A percentile compares a stretch with the other conserved stretches of the same genome.
phyloP scores from a whole-genome alignment of 768 basidiomycete genomes.

The Kwoniella europaea region DNA sequence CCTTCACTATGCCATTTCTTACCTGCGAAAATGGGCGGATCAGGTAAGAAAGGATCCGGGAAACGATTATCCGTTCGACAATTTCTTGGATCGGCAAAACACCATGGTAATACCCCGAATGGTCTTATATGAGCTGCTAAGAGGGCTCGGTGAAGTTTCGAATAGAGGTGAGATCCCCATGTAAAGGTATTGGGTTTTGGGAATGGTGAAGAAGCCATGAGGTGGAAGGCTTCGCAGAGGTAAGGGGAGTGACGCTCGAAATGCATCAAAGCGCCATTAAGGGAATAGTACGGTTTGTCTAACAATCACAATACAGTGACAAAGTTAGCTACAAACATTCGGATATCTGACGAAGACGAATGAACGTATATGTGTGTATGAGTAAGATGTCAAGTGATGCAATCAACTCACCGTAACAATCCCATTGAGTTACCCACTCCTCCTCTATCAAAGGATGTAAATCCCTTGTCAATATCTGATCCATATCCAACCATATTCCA shows the following conservation, averaged over 20 bases:
- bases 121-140: constrained; percentile 73
- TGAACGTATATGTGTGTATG: too few species aligned
- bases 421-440: constrained; percentile 98
- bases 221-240: constrained; percentile 93
- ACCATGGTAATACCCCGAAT: constrained; percentile 92
- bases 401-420: constrained; percentile 80
- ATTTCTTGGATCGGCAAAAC: constrained; percentile 87
- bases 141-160: constrained; percentile 86
- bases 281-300: constrained; percentile 76
- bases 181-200: constrained; percentile 82
- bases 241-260: constrained; percentile 91
- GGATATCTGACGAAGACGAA: too few species aligned
- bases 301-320: not conserved
- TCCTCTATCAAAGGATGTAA: constrained; percentile 84
- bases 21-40: constrained; percentile 69
- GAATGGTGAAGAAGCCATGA: constrained; percentile 76
- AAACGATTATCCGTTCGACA: constrained; percentile 92
- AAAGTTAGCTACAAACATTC: too few species aligned
- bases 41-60: constrained; percentile 79
- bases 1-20: constrained; percentile 63
- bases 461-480: constrained; percentile 86
- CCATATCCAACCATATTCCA: constrained; percentile 98
- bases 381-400: not conserved
- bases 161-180: constrained; percentile 91
- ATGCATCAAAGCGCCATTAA: constrained; percentile 94